Conservation (phyloP, 176 grass and related monocot species). For the Hsuehochloa calcarea region DNA sequence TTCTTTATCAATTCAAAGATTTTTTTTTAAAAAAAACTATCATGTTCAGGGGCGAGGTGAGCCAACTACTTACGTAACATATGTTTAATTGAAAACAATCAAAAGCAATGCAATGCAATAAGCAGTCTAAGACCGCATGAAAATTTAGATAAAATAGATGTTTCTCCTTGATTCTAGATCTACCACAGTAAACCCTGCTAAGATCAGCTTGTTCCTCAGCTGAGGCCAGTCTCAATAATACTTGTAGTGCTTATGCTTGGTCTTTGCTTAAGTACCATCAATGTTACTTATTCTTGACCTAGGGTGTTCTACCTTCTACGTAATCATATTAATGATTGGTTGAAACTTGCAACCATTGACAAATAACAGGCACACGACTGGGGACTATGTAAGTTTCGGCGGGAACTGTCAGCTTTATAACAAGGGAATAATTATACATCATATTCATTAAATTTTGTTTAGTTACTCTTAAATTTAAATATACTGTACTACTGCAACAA, state of each 20-base stretch:
- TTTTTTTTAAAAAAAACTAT: not conserved
- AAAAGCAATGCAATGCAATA: not conserved
- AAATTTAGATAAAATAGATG: not conserved
- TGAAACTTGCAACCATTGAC: not conserved
- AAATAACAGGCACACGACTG: not conserved
- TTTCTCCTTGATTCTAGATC: constrained; percentile 4
- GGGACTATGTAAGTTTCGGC: constrained; percentile 20
- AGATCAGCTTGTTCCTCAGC: not conserved
- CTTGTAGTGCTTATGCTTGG: not conserved
- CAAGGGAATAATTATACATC: not conserved
- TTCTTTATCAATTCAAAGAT: constrained; percentile 1
- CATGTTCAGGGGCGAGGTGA: not conserved
- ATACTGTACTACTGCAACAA: not conserved
- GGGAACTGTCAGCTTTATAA: not conserved
- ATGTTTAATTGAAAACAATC: not conserved
- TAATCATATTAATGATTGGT: not conserved
- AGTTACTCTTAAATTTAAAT: constrained; percentile 10
- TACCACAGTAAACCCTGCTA: not conserved
- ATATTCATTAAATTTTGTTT: constrained; percentile 18
- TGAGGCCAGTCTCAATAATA: not conserved
- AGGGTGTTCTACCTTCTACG: not conserved
- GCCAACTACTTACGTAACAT: not conserved
- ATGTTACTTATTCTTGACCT: not conserved
- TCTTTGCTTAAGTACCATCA: not conserved
- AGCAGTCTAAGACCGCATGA: not conserved